phyloP scores from a whole-genome alignment of 2,329 filamentous ascomycete species.

The Lachnellula occidentalis region DNA sequence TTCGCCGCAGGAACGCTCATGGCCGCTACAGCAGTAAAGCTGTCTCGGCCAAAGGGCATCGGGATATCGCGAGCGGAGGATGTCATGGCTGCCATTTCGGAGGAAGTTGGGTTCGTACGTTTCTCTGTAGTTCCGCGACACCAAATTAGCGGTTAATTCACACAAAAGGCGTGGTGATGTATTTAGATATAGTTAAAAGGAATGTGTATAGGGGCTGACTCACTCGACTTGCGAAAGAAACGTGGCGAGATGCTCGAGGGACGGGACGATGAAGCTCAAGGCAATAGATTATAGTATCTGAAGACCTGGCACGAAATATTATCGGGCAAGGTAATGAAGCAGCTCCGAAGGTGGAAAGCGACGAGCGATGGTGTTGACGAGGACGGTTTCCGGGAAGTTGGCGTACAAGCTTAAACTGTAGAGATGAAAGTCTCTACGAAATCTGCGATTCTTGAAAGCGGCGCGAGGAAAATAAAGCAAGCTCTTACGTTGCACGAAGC shows the following conservation, averaged over 20 bases:
- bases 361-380: slow-evolving; percentile 15
- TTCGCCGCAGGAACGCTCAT: slow-evolving; percentile 51
- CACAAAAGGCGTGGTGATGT: slow-evolving; percentile 12
- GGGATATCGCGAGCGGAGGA: slow-evolving; percentile 60
- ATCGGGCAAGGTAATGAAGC: slow-evolving; percentile 23
- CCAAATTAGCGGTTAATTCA: slow-evolving; percentile 17
- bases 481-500: slow-evolving; percentile 17
- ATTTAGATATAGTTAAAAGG: not conserved
- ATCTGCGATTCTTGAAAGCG: slow-evolving; percentile 7
- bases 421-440: slow-evolving; percentile 22
- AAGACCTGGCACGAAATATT: slow-evolving; percentile 16
- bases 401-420: slow-evolving; percentile 16
- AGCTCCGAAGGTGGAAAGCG: slow-evolving; percentile 19
- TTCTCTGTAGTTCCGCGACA: slow-evolving; percentile 31
- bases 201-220: slow-evolving; percentile 22
- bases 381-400: slow-evolving; percentile 10
- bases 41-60: slow-evolving; percentile 57
- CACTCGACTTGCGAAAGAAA: slow-evolving; percentile 33
- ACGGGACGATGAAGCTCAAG: slow-evolving; percentile 22
- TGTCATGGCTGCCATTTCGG: slow-evolving; percentile 60
- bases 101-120: slow-evolving; percentile 22
- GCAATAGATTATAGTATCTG: slow-evolving; percentile 19
- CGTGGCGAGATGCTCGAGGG: slow-evolving; percentile 20
- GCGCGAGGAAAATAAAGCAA: slow-evolving; percentile 10
- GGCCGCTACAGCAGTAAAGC: slow-evolving; percentile 68